These are phyloP conservation scores for Ganoderma multipileum DNA, from an alignment of 1,284 basidiomycete species.

Conservation along the genomic window DNA sequence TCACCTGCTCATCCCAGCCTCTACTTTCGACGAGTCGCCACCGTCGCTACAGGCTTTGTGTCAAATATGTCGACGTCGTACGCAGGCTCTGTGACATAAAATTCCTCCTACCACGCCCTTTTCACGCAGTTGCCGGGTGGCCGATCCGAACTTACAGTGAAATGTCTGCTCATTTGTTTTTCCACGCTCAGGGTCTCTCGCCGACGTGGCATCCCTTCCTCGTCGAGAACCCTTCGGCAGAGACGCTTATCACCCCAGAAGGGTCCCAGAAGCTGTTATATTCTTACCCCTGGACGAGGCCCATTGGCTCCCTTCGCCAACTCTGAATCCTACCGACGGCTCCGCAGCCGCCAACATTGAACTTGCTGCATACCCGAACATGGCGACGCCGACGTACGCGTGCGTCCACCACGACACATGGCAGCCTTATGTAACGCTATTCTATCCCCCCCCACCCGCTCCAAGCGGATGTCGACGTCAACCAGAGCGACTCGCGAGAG, in stretches of 20 bases:
- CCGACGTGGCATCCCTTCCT: background rate
- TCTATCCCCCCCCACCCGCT: background rate
- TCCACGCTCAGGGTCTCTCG: background rate
- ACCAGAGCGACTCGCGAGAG: background rate
- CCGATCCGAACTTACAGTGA: background rate
- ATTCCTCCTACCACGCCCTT: no score
- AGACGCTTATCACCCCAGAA: background rate
- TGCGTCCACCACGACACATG: background rate
- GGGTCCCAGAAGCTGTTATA: no score
- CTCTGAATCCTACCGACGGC: background rate
- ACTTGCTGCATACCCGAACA: background rate
- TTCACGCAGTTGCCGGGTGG: no score
- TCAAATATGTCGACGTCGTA: no score
- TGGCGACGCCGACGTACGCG: background rate
- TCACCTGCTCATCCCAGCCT: no score
- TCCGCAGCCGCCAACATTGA: background rate
- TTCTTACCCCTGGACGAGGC: background rate
- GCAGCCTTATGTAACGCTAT: background rate
- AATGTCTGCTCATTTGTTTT: background rate
- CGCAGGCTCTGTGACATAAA: no score
- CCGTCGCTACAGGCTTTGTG: no score
- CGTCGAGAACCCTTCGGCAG: background rate
- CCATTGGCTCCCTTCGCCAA: background rate
- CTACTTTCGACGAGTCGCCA: no score
- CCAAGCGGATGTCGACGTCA: background rate